Percentiles rank a stretch among this genome's conserved stretches.
phyloP scores from a whole-genome alignment of 2,329 filamentous ascomycete genomes.

The Pezicula radicicola region DNA sequence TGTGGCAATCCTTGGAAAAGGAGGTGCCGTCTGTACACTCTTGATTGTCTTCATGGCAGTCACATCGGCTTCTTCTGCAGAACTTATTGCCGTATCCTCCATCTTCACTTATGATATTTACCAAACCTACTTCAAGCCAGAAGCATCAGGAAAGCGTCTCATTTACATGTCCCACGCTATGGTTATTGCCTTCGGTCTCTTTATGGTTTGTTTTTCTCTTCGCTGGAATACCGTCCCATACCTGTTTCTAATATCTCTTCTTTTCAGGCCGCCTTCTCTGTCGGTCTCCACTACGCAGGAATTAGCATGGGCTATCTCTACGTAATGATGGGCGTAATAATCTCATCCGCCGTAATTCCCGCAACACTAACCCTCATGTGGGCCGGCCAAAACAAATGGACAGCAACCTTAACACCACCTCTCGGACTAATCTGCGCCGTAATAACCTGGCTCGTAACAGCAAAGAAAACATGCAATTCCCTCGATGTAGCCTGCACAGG shows the following conservation, averaged over 20 bases:
- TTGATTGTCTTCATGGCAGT: slow-evolving; percentile 89
- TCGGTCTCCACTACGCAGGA: slow-evolving; percentile 52
- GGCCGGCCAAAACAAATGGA: slow-evolving; percentile 74
- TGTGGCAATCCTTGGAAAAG: slow-evolving; percentile 76
- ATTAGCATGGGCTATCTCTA: slow-evolving; percentile 89
- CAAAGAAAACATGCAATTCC: slow-evolving; percentile 64
- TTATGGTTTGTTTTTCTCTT: slow-evolving; percentile 70
- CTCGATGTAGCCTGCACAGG: slow-evolving; percentile 75
- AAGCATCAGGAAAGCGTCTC: slow-evolving; percentile 69
- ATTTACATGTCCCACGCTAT: slow-evolving; percentile 77
- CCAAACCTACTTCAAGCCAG: slow-evolving; percentile 80
- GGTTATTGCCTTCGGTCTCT: slow-evolving; percentile 70
- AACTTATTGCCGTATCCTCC: slow-evolving; percentile 83
- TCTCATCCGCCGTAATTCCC: slow-evolving; percentile 80
- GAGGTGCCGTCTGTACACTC: slow-evolving; percentile 75
- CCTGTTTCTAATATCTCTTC: slow-evolving; percentile 47
- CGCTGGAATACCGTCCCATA: no score
- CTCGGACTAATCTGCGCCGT: slow-evolving; percentile 67
- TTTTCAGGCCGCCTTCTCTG: slow-evolving; percentile 9
- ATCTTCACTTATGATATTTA: slow-evolving; percentile 90
- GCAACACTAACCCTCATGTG: slow-evolving; percentile 78
- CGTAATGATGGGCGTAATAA: slow-evolving; percentile 88
- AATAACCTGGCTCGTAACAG: slow-evolving; percentile 75
- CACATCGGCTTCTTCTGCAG: slow-evolving; percentile 77
- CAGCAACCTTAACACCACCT: slow-evolving; percentile 66